Evolutionary conservation across 1,139 yeast species (phyloP), one percentile per base, ranked within the genome.

Genomic region (Pichia norvegensis): DNA sequence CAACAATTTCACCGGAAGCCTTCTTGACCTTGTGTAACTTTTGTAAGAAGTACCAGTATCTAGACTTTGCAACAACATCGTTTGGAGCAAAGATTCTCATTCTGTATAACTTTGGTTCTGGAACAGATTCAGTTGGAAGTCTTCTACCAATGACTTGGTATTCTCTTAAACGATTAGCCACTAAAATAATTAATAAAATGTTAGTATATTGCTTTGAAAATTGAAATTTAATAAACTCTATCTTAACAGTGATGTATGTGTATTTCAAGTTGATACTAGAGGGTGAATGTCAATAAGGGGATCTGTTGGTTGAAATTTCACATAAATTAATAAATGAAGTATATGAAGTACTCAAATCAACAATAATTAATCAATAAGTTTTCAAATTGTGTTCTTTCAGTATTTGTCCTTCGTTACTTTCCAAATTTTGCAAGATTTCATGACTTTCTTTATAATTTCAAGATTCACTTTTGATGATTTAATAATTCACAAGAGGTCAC

Each of bases 141-240:
- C 95, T 95, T 78, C 99, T 96, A 79, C 99, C 99, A 77, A 92
- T 92, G 74, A 92, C 97, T 82, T 92, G 97, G 81, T 90, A 90
- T 84, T 92, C 97, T 82, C 83, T 85, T 76, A 88, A 85, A 83
- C 95, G 88, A 78, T 49, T 46, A 48, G 53, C 51, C 53, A 52
- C 53, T 50, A 25, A 36, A 45, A 20, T n/a, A 41, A 38, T 35
- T 27, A 21, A 36, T 9, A 13, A 20, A 19, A 31, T 44, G 54
- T 52, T 52, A 50, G 55, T 35, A 35, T 20, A 20, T 17, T 16
- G 35, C 16, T 31, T 2, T 14, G 14, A 16, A 5, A 31, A 8
- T 16, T 11, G 4, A 4, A 13, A 3, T 27, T 27, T 11, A 13
- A n/a, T n/a, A n/a, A 27, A 27, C 14, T 27, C 31, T 27, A 10